Base-by-base conservation (phyloP, 208 protist species). In the Acanthamoeba culbertsoni region DNA sequence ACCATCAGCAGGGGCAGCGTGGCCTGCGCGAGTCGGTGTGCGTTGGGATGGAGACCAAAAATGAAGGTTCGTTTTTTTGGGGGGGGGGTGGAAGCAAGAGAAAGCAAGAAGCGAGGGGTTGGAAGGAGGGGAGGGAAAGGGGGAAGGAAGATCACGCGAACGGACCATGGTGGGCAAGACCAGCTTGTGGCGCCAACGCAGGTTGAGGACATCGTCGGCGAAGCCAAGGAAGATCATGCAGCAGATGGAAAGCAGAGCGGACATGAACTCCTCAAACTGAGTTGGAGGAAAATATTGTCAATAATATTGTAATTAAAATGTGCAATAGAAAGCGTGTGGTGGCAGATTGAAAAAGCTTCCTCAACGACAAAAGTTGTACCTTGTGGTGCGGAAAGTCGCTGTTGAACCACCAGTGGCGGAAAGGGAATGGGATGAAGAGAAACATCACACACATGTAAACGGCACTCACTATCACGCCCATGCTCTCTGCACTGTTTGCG, bases 221-320 rank as follows among this genome's bases (percentile, higher is more conserved):
- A 99, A 99, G 65, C 99, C 99, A 33, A 99, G 95, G 53, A 99
- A 97, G 46, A 99, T 97, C 98, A 99, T 99, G 35, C 99, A 98
- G 45, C 97, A 98, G 94, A 99, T 99, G 23, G 98, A 98, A 37
- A 98, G 97, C 45, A 99, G 94, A 0, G 98, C 97, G 3, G 98
- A 98, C 96, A 98, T 97, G 93, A 97, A 96, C 92, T 97, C 84
- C 40, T 88, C 95, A 16, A 97, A 91, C 95, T 97, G 23, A 20
- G 31, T 45, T 26, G 28, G 59, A 33, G 48, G 55, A 23, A 20
- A 16, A 43, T 42, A 46, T 0, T 86, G 73, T n/a, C 51, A 35
- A n/a, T n/a, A n/a, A n/a, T n/a, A n/a, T n/a, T n/a, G n/a, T n/a
- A n/a, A n/a, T n/a, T n/a, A n/a, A n/a, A n/a, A n/a, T n/a, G n/a